These are phyloP conservation scores for Podosphaera aphanis DNA, from an alignment of 2,329 filamentous ascomycete species.

Conservation along the genomic window DNA sequence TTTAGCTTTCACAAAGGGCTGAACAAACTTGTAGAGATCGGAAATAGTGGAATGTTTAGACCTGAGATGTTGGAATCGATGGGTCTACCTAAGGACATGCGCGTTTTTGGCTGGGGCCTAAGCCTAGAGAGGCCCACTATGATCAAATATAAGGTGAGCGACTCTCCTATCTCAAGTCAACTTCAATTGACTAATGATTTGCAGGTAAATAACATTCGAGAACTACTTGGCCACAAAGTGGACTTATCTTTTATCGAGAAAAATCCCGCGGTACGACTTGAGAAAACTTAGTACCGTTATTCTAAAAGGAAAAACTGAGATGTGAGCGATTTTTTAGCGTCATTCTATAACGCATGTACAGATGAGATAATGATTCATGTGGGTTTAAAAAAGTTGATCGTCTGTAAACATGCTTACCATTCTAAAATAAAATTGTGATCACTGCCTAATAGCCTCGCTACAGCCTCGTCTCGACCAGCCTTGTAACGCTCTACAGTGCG, in stretches of 20 bases:
- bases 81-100: conserved; percentile 76
- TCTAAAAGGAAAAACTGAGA: not conserved
- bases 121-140: conserved; percentile 87
- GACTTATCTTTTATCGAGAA: conserved; percentile 79
- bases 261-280: conserved; percentile 69
- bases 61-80: conserved; percentile 92
- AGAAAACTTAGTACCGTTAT: conserved; percentile 10
- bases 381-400: not conserved
- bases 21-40: conserved; percentile 85
- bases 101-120: conserved; percentile 84
- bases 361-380: not conserved
- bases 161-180: not conserved
- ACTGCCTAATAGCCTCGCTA: not conserved
- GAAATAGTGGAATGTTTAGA: conserved; percentile 96
- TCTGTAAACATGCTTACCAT: too few relatives aligned
- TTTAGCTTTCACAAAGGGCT: conserved; percentile 85
- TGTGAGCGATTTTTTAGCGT: not conserved
- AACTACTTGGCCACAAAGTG: conserved; percentile 66
- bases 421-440: not conserved
- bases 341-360: not conserved
- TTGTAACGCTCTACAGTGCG: not conserved
- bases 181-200: not conserved
- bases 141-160: conserved; percentile 20
- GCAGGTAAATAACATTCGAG: conserved; percentile 30
- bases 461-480: not conserved